Conservation (phyloP, 257 asterid genomes). For the Cinchona pubescens region DNA sequence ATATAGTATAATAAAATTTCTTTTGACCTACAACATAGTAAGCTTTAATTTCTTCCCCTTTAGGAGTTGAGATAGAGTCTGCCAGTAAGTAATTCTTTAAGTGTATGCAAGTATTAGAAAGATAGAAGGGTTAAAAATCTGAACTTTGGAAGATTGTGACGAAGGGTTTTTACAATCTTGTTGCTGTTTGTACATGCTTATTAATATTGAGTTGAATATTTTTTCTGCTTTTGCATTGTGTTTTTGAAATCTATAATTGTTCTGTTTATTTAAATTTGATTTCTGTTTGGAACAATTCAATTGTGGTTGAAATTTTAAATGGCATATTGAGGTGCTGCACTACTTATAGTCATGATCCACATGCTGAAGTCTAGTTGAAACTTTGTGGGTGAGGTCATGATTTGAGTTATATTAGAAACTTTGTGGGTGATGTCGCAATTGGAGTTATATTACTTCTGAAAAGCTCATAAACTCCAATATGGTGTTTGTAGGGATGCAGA, state of each 20-base stretch:
- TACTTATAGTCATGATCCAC: background rate
- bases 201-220: background rate
- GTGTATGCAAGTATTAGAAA: background rate
- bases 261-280: background rate
- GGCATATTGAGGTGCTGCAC: too few relatives aligned
- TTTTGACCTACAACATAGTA: background rate
- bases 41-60: background rate
- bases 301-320: too few relatives aligned
- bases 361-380: background rate
- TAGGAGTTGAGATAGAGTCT: background rate
- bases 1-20: too few relatives aligned
- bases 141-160: background rate
- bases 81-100: too few relatives aligned
- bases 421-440: background rate
- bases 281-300: background rate
- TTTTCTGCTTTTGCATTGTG: too few relatives aligned
- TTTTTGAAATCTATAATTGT: background rate
- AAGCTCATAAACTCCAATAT: background rate
- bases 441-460: background rate
- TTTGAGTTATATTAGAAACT: background rate
- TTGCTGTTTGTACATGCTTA: background rate
- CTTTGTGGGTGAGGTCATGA: background rate
- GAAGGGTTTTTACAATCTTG: background rate
- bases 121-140: background rate
- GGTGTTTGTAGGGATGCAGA: slow-evolving; percentile 41